Percentiles rank a stretch among this genome's conserved stretches.
Evolutionary conservation across 1,284 basidiomycete species (phyloP).

Genomic region (Lentinula novae-zelandiae): DNA sequence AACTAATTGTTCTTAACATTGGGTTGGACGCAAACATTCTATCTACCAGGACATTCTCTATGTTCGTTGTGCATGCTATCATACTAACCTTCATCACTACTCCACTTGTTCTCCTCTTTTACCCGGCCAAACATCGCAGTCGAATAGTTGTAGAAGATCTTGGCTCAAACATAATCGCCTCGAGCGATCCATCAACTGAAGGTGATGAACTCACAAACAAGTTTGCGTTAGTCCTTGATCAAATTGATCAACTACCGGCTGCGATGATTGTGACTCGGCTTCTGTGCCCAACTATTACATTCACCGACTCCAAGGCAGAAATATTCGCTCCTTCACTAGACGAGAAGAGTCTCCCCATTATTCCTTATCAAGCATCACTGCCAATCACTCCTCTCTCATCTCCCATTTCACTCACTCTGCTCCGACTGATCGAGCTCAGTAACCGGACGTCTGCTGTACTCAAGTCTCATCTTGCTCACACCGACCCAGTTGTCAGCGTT

Average conservation of each 20-base stretch:
- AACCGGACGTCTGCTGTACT: conserved; percentile 85
- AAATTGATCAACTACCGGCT: conserved; percentile 79
- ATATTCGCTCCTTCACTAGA: conserved; percentile 8
- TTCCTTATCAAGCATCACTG: conserved; percentile 10
- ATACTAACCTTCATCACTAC: conserved; percentile 86
- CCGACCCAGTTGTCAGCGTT: conserved; percentile 79
- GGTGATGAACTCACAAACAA: conserved; percentile 46
- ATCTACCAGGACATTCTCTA: conserved; percentile 69
- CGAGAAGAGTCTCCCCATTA: conserved; percentile 13
- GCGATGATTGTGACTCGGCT: conserved; percentile 66
- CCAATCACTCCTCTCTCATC: conserved; percentile 2
- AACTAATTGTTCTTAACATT: conserved; percentile 92
- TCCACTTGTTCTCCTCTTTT: conserved; percentile 74
- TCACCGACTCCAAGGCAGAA: conserved; percentile 13
- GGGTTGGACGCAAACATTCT: conserved; percentile 81
- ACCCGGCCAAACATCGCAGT: conserved; percentile 57
- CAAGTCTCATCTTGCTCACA: conserved; percentile 70
- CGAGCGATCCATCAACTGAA: conserved; percentile 13
- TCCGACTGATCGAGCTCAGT: conserved; percentile 87
- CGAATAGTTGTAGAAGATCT: conserved; percentile 10
- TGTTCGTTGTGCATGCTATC: conserved; percentile 90
- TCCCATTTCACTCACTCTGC: conserved; percentile 57
- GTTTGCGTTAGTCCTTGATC: conserved; percentile 82
- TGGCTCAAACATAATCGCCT: conserved; percentile 18
- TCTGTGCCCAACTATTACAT: conserved; percentile 34